Evolutionary conservation across 352 stramenopile species (phyloP).

Genomic region (Phytophthora vignae): DNA sequence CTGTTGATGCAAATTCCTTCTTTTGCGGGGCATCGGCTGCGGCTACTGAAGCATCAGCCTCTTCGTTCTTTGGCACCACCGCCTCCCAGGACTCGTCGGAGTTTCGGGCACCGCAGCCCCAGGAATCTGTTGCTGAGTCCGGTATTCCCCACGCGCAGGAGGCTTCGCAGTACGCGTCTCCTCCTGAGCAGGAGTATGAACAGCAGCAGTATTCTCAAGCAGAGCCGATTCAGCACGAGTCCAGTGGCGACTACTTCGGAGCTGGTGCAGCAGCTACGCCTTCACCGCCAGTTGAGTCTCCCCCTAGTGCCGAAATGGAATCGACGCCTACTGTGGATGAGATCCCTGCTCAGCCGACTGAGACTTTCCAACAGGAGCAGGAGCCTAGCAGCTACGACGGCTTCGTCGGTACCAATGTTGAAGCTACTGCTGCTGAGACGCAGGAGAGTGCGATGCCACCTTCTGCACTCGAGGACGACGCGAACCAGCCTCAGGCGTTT

Average conservation of each 20-base stretch:
- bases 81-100: constrained; percentile 28
- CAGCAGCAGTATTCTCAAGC: constrained; percentile 8
- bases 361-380: constrained; percentile 13
- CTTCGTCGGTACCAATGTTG: not conserved
- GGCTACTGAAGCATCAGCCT: constrained; percentile 25
- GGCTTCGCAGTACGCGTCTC: constrained; percentile 4
- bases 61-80: constrained; percentile 42
- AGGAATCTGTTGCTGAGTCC: constrained; percentile 4
- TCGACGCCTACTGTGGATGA: not conserved
- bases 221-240: constrained; percentile 12
- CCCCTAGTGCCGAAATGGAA: constrained; percentile 3
- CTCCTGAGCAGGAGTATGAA: constrained; percentile 16
- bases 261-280: not conserved
- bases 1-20: constrained; percentile 32
- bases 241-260: constrained; percentile 12
- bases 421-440: not conserved
- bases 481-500: constrained; percentile 23
- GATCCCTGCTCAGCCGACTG: not conserved
- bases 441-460: constrained; percentile 3
- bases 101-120: constrained; percentile 13
- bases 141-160: constrained; percentile 10
- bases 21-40: constrained; percentile 28
- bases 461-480: constrained; percentile 15
- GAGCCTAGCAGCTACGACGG: constrained; percentile 9
- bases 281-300: constrained; percentile 1